Conservation (phyloP, 192 early-diverging fungal species). For the Neocallimastix lanati region DNA sequence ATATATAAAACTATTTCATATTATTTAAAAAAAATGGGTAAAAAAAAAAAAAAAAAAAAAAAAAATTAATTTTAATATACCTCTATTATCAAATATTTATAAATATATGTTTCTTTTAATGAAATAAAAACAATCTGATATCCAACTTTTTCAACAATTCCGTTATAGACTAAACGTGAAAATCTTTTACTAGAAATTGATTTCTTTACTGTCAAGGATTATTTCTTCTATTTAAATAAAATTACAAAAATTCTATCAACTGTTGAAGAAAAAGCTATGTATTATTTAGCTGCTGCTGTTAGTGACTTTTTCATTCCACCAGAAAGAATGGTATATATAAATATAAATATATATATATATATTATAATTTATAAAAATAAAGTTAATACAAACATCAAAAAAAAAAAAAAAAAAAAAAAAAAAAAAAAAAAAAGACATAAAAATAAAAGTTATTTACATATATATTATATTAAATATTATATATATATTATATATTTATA, state of each 20-base stretch:
- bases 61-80: not conserved
- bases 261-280: conserved; percentile 59
- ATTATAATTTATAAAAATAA: too few relatives aligned
- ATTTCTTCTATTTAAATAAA: conserved; percentile 71
- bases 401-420: too few relatives aligned
- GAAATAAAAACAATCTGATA: too few relatives aligned
- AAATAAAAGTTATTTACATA: too few relatives aligned
- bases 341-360: too few relatives aligned
- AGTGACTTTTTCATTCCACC: conserved; percentile 94
- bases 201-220: conserved; percentile 82
- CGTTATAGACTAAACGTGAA: conserved; percentile 29
- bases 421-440: too few relatives aligned
- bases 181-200: conserved; percentile 55
- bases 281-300: conserved; percentile 94
- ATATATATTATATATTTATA: not conserved
- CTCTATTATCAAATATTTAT: not conserved
- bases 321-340: conserved; percentile 55
- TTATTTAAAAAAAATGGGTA: too few relatives aligned
- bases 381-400: too few relatives aligned
- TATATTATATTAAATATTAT: not conserved
- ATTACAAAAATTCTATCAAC: conserved; percentile 46
- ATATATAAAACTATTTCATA: too few relatives aligned
- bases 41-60: not conserved
- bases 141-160: too few relatives aligned
- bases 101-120: too few relatives aligned